Evolutionary conservation across 441 rosid species (phyloP).

Genomic region (Populus hybrid): DNA sequence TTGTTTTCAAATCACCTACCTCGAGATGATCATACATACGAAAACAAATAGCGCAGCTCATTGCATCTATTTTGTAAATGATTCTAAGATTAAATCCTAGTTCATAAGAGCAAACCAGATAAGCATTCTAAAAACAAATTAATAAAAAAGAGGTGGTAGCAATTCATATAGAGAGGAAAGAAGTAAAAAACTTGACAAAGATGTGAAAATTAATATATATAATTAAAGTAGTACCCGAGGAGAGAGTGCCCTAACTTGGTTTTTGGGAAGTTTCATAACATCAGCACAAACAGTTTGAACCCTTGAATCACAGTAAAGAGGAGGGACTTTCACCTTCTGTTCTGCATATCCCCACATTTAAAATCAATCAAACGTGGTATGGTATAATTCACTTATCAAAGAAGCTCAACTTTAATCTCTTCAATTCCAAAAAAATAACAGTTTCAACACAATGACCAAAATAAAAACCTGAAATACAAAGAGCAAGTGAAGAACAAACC

Average conservation of each 20-base stretch:
- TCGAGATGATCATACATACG: not conserved
- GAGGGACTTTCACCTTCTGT: slow-evolving; percentile 97
- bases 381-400: not conserved
- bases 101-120: not conserved
- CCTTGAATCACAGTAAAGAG: slow-evolving; percentile 68
- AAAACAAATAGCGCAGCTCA: not conserved
- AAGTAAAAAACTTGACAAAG: not conserved
- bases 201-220: not conserved
- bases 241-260: slow-evolving; percentile 60
- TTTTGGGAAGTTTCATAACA: slow-evolving; percentile 59
- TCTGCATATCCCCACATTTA: slow-evolving; percentile 38
- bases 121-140: not conserved
- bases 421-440: not conserved
- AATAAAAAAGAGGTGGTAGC: not conserved
- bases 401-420: not conserved
- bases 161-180: not conserved
- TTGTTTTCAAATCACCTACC: not conserved
- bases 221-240: slow-evolving; percentile 48
- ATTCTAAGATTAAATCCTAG: not conserved
- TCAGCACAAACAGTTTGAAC: slow-evolving; percentile 79
- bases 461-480: not conserved
- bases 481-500: slow-evolving; percentile 39
- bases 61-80: not conserved
- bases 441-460: not conserved
- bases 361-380: slow-evolving; percentile 11